phyloP scores from a whole-genome alignment of 305 asterid species.

The Striga hermonthica region DNA sequence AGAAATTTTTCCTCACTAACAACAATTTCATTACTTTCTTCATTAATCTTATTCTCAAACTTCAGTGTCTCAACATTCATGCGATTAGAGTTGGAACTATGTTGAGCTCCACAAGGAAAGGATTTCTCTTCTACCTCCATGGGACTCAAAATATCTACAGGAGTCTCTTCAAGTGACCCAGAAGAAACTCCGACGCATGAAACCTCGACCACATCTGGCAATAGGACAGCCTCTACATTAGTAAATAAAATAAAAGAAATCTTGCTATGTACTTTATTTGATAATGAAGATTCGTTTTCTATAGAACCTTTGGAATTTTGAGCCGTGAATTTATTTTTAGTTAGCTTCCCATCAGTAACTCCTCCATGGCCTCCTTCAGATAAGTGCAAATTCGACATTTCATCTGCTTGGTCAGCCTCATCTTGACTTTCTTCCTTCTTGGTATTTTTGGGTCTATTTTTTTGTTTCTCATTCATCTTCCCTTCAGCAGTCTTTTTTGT shows the following conservation, averaged over 20 bases:
- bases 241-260: slow-evolving; percentile 14
- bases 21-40: slow-evolving; percentile 26
- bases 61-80: slow-evolving; percentile 21
- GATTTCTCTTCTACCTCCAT: slow-evolving; percentile 28
- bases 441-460: slow-evolving; percentile 28
- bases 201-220: slow-evolving; percentile 23
- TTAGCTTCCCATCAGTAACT: slow-evolving; percentile 19
- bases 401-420: slow-evolving; percentile 30
- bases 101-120: slow-evolving; percentile 28
- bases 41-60: slow-evolving; percentile 24
- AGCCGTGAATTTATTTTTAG: slow-evolving; percentile 26
- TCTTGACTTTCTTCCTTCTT: slow-evolving; percentile 24
- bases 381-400: slow-evolving; percentile 33
- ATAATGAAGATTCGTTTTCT: slow-evolving; percentile 31
- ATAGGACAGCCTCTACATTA: slow-evolving; percentile 21
- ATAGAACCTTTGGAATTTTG: slow-evolving; percentile 31
- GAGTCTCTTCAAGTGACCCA: slow-evolving; percentile 23
- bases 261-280: slow-evolving; percentile 21
- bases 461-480: slow-evolving; percentile 30
- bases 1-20: slow-evolving; percentile 32
- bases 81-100: slow-evolving; percentile 18
- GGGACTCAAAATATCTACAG: slow-evolving; percentile 28
- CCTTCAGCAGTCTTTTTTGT: slow-evolving; percentile 33
- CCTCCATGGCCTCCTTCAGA: slow-evolving; percentile 26
- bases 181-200: slow-evolving; percentile 26